Evolutionary conservation across 2,329 filamentous ascomycete species (phyloP), one percentile per base, ranked within the genome.

Genomic region (Fusarium decemcellulare): DNA sequence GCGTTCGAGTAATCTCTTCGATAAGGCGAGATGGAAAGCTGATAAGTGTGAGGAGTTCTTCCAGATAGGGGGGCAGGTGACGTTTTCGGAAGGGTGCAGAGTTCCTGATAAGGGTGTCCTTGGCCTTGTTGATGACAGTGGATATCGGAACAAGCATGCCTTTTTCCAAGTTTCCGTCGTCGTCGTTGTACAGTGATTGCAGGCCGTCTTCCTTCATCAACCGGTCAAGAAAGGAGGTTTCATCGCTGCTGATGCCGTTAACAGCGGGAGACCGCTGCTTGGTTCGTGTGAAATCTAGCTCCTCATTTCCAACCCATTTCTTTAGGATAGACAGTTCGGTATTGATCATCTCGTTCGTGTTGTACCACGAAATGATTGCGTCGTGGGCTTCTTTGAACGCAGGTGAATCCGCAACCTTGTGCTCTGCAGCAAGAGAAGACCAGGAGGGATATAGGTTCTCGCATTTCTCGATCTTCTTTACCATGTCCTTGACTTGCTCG

Each of bases 11-110:
- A 75, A 99, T 97, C 78, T 98, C 96, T 80, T 98, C 94, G 42
- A 99, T 96, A 37, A 99, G 87, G 9, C 96, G 92, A 2, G 95
- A 97, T 1, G 96, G 96, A 76, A 99, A 99, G 81, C 97, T 98
- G 84, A 99, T 97, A 44, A 99, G 86, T 0, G 94, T 98, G 48
- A 98, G 88, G 46, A 99, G 87, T 79, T 99, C 96, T 78, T 99
- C 96, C 62, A 99, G 97, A 77, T 98, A 98, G 0, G 95, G 95
- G 8, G 96, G 96, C 15, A 99, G 85, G 81, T 99, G 95, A 6
- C 95, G 91, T 75, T 95, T 93, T 42, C 91, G 90, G 78, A 98
- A 99, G 1, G 91, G 90, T 65, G 90, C 89, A 4, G 94, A 93
- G 76, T 97, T 97, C 71, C 90, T 86, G 48, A 98, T 97, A 48